A percentile compares a stretch with the other conserved stretches of the same genome.
These are phyloP conservation scores for Colletotrichum gigasporum DNA, from an alignment of 2,329 filamentous ascomycete genomes.

Conservation along the genomic window DNA sequence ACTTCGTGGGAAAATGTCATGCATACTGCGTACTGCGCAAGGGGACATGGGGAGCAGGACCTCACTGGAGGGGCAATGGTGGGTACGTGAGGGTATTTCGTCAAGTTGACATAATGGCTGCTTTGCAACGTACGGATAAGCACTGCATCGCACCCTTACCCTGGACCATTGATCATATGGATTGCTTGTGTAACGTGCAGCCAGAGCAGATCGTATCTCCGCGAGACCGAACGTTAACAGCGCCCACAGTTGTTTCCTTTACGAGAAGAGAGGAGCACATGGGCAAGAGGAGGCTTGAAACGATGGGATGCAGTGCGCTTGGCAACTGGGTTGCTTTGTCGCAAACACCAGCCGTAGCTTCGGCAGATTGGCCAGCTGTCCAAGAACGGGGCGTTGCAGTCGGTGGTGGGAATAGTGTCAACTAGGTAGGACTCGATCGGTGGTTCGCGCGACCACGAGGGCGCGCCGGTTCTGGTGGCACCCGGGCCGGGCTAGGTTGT, in stretches of 20 bases:
- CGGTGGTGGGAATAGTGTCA: no score
- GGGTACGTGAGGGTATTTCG: conserved; percentile 1
- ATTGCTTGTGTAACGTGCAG: not conserved
- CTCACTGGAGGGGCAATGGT: conserved; percentile 2
- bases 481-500: not conserved
- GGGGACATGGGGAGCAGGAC: no score
- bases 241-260: no score
- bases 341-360: no score
- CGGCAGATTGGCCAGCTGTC: no score
- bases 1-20: not conserved
- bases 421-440: no score
- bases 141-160: not conserved
- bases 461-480: not conserved
- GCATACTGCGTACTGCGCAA: not conserved
- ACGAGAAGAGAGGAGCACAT: no score
- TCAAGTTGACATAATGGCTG: conserved; percentile 15
- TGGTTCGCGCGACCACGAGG: not conserved
- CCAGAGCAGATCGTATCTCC: not conserved
- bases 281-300: no score
- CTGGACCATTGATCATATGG: not conserved
- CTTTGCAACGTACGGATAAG: not conserved
- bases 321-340: no score
- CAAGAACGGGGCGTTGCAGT: no score
- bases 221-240: not conserved
- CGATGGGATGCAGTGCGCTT: no score